A percentile compares a stretch with the other conserved stretches of the same genome.
These are phyloP conservation scores for Adansonia digitata DNA, from an alignment of 345 rosid genomes.

Conservation along the genomic window DNA sequence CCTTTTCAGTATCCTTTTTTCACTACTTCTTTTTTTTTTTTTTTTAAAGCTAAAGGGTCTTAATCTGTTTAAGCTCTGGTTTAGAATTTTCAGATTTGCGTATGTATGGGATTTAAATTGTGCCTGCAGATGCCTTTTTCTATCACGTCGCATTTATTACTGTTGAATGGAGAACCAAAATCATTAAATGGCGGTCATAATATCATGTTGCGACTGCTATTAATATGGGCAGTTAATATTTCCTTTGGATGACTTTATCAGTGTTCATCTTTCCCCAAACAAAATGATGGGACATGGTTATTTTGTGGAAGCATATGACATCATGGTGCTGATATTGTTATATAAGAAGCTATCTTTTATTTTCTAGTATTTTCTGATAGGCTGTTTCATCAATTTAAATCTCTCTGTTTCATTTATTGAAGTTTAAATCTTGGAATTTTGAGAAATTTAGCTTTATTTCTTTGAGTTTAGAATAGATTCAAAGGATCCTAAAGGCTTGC, in stretches of 20 bases:
- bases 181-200: too few relatives aligned
- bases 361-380: not conserved
- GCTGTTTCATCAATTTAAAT: not conserved
- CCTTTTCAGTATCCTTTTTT: constrained; percentile 91
- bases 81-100: constrained; percentile 11
- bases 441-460: not conserved
- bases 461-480: not conserved
- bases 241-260: not conserved
- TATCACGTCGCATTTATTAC: too few relatives aligned
- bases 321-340: not conserved
- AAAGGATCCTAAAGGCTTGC: not conserved
- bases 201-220: too few relatives aligned
- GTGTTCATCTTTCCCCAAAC: not conserved
- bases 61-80: constrained; percentile 6
- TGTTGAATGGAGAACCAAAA: too few relatives aligned
- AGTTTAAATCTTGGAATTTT: not conserved
- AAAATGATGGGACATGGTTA: not conserved
- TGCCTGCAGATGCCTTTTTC: too few relatives aligned
- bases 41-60: not conserved
- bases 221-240: too few relatives aligned
- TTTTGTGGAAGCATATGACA: not conserved
- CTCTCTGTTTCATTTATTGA: not conserved
- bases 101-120: too few relatives aligned
- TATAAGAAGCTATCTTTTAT: not conserved
- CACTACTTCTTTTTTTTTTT: constrained; percentile 22